Evolutionary conservation across 108 stramenopile species (phyloP).

Genomic region (Craspedostauros australis): DNA sequence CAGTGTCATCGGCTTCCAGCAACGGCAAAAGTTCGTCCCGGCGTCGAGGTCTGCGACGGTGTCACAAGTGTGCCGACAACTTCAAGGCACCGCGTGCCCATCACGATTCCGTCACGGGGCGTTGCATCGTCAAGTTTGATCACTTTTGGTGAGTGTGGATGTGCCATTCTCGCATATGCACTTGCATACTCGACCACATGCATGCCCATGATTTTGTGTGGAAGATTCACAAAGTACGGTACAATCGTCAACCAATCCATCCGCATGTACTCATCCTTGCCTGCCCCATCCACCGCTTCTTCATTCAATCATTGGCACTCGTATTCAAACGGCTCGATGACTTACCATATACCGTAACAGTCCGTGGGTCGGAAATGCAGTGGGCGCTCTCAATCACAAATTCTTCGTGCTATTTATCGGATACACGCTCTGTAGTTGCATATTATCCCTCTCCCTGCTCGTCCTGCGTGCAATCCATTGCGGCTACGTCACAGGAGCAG

Average conservation of each 20-base stretch:
- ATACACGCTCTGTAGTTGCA: slow-evolving; percentile 77
- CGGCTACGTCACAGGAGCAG: slow-evolving; percentile 19
- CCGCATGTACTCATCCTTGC: too few relatives aligned
- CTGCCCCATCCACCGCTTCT: too few relatives aligned
- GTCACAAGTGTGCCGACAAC: slow-evolving; percentile 74
- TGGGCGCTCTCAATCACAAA: slow-evolving; percentile 91
- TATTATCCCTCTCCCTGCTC: slow-evolving; percentile 68
- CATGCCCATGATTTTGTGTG: neutral
- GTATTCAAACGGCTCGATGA: neutral
- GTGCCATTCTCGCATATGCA: neutral
- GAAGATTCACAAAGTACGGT: neutral
- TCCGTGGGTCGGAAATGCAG: slow-evolving; percentile 96
- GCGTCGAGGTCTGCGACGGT: slow-evolving; percentile 51
- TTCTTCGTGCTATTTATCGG: slow-evolving; percentile 93
- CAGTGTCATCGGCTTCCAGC: neutral
- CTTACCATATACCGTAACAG: slow-evolving; percentile 3
- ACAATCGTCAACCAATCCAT: neutral
- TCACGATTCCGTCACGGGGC: slow-evolving; percentile 82
- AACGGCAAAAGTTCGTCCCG: slow-evolving; percentile 3
- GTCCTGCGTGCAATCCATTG: slow-evolving; percentile 44
- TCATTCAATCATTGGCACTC: too few relatives aligned
- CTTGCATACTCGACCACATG: neutral
- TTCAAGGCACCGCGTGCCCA: slow-evolving; percentile 79
- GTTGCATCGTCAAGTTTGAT: slow-evolving; percentile 70
- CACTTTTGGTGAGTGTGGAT: slow-evolving; percentile 23